Evolutionary conservation across 495 filamentous ascomycete genomes (phyloP), one percentile per base, ranked within the genome.

Genomic region (Talaromyces liani): DNA sequence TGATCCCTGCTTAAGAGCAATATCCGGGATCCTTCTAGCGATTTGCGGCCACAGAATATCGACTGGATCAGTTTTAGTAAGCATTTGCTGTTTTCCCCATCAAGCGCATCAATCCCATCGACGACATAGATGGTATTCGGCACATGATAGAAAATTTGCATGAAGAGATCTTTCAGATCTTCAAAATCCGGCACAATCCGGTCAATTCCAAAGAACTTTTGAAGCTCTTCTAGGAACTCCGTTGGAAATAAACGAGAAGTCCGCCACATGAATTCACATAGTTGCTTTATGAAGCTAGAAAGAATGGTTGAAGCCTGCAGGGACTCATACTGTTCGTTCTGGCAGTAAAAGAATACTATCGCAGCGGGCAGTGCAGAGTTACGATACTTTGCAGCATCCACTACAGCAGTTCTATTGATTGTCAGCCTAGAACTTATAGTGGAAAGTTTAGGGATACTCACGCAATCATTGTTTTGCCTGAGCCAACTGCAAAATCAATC

Each of bases 381-480:
- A 41, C 22, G 25, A 63, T 64, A 31, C 29, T 61, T 63, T 16
- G 65, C 63, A 20, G 36, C 63, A 18, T 69, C 67, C 20, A 69
- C 62, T 14, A 60, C 62, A 22, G 65, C 59, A 36, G 65, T 67
- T 33, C 65, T 69, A 33, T 56, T 59, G 18, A 36, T 31, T 47
- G 64, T 64, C 59, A 66, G 57, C 6, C 7, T 20, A 36, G 25
- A 8, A 25, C 6, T 29, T 47, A 18, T 10, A 34, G 18, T 3
- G 10, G 20, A 20, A 61, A 31, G 41, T 55, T 14, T 34, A 41
- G 14, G 39, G 22, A 24, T 24, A 66, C 68, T 58, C 31, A 72
- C 66, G 68, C 66, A 61, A 72, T 69, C 24, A 68, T 67, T 14
- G 68, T 68, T 62, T 72, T 72, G 2, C 70, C 68, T 1, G 67